Conservation (phyloP, 176 grass and related monocot species). For the Eragrostis curvula region DNA sequence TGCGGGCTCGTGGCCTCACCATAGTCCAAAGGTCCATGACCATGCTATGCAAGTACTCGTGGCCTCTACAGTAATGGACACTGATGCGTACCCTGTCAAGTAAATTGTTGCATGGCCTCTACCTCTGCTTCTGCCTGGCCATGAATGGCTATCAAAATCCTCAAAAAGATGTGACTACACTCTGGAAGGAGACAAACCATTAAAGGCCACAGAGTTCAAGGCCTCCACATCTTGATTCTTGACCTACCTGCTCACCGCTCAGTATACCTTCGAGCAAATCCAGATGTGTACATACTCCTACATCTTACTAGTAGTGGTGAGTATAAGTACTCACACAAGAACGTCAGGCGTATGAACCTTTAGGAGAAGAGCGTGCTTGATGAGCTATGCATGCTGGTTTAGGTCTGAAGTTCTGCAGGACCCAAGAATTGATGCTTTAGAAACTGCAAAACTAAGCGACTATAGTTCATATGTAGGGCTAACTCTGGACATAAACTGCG, state of each 20-base stretch:
- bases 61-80: too few relatives aligned
- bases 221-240: slow-evolving; percentile 52
- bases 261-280: slow-evolving; percentile 23
- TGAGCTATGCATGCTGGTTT: slow-evolving; percentile 7
- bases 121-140: slow-evolving; percentile 48
- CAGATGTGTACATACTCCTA: not conserved
- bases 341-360: not conserved
- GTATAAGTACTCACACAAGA: not conserved
- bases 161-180: slow-evolving; percentile 71
- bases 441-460: not conserved
- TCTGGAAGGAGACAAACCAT: slow-evolving; percentile 65
- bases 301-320: slow-evolving; percentile 20
- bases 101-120: slow-evolving; percentile 51
- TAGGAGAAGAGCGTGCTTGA: not conserved
- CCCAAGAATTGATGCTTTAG: slow-evolving; percentile 1
- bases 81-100: slow-evolving; percentile 40
- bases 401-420: slow-evolving; percentile 11
- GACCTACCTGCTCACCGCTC: slow-evolving; percentile 42
- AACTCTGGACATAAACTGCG: not conserved
- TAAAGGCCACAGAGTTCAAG: slow-evolving; percentile 65
- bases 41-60: slow-evolving; percentile 36
- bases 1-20: slow-evolving; percentile 38
- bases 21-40: slow-evolving; percentile 19
- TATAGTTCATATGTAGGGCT: slow-evolving; percentile 36
- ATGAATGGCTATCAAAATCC: slow-evolving; percentile 68